Evolutionary conservation across 1,284 basidiomycete genomes (phyloP).

Genomic region (Ceratobasidium papillatum): DNA sequence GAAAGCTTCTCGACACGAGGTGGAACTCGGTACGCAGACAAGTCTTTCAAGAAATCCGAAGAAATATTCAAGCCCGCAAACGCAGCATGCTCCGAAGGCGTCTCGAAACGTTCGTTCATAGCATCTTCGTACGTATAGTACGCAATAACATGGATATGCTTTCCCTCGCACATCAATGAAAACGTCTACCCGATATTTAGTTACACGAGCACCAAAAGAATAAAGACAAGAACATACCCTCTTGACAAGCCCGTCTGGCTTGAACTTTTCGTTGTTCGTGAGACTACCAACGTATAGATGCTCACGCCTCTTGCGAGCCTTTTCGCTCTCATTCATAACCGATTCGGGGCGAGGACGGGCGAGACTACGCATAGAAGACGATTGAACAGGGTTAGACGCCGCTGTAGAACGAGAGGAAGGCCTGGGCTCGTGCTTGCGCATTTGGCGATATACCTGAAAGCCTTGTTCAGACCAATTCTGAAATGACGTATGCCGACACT

Average conservation of each 20-base stretch:
- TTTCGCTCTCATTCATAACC: slow-evolving; percentile 8
- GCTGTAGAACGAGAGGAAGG: slow-evolving; percentile 29
- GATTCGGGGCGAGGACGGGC: slow-evolving; percentile 26
- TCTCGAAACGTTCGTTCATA: slow-evolving; percentile 29
- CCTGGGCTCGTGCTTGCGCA: slow-evolving; percentile 33
- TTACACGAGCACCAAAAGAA: background rate
- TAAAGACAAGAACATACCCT: slow-evolving; percentile 11
- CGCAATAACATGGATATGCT: slow-evolving; percentile 35
- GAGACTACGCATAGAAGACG: slow-evolving; percentile 25
- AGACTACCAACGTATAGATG: slow-evolving; percentile 37
- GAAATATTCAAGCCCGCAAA: slow-evolving; percentile 21
- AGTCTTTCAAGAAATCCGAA: slow-evolving; percentile 3
- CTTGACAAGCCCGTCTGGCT: slow-evolving; percentile 31
- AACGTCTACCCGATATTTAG: slow-evolving; percentile 2
- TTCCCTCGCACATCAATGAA: slow-evolving; percentile 25
- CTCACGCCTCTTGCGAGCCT: slow-evolving; percentile 13
- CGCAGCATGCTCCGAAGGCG: slow-evolving; percentile 25
- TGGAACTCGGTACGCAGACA: slow-evolving; percentile 26
- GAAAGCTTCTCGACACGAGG: slow-evolving; percentile 15
- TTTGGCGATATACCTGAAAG: slow-evolving; percentile 27
- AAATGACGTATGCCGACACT: background rate
- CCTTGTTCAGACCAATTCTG: background rate
- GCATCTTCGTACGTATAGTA: slow-evolving; percentile 40
- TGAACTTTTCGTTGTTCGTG: slow-evolving; percentile 26
- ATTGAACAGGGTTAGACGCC: slow-evolving; percentile 10